Evolutionary conservation across 306 rosid species (phyloP), one percentile per base, ranked within the genome.

Genomic region (Medicago arabica): DNA sequence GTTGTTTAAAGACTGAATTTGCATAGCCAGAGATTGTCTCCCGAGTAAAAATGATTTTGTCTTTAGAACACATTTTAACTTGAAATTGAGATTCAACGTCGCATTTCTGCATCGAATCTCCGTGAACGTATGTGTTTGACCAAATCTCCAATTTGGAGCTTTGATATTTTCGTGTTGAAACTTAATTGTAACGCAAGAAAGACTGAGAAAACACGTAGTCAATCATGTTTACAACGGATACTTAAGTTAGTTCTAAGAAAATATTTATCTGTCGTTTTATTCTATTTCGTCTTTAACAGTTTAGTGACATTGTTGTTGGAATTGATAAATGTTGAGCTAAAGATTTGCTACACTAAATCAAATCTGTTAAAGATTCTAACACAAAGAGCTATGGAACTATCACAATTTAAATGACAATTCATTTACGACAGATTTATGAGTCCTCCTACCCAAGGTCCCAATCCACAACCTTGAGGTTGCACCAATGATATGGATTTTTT

Each of bases 351-450:
- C 38, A 58, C n/a, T 11, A 23, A 36, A 11, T 23, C 38, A 21
- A 16, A 11, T 4, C 8, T 9, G 38, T 58, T 58, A 58, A 58
- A 58, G 64, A 58, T 58, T 51, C 59, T 53, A 53, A 53, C 25
- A 53, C 59, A 53, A 51, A 51, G 23, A 21, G 58, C 10, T 51
- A 17, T n/a, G 58, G 21, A 51, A 53, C n/a, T 17, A 53, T 79
- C 47, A 69, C 8, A 59, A 15, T 70, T 73, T 41, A 38, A 76
- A 80, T 50, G 58, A 34, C 40, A 28, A 55, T 51, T 28, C 76
- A 75, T 81, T 58, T 81, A 84, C 72, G 69, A 40, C 49, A 0
- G 18, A 77, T 21, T 66, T 49, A 36, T 31, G 36, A 31, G 6
- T 31, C 36, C 36, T 40, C 18, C 51, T 60, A 63, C 23, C 44